Evolutionary conservation across 2,329 filamentous ascomycete genomes (phyloP), one percentile per base, ranked within the genome.

Genomic region (Colletotrichum filicis): DNA sequence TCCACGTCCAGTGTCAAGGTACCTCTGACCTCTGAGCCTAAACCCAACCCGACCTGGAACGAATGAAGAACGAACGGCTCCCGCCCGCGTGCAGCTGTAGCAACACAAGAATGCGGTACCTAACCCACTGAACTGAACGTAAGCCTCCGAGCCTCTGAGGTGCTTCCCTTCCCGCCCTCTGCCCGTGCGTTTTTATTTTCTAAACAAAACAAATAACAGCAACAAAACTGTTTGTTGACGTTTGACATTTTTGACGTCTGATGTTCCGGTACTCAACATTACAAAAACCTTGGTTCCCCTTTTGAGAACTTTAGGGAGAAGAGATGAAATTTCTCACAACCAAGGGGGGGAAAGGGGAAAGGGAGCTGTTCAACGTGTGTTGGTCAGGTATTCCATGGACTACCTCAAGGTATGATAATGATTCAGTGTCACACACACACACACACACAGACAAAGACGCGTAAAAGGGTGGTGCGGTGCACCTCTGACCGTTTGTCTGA

Each of bases 1-100:
- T 12, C 14, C 32, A 35, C 32, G 32, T 35, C 32, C 32, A 35
- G 32, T 35, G 32, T 35, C 12, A 35, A 35, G 32, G 32, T 35
- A 35, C 32, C 32, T 35, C 11, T 35, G 30, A 32, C 30, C 30
- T 32, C 11, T 35, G 32, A 35, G 37, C 37, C 37, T 19, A 42
- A 42, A 19, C 37, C 37, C 14, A 42, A 42, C 14, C 37, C 37
- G 6, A 42, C 14, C 35, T 16, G 14, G 22, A 73, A 70, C 66
- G 70, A 73, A 73, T 70, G 60, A 53, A 65, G 59, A 61, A 69
- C 66, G 30, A 61, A 69, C 66, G 30, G 62, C 19, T 70, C 55
- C 53, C 53, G 55, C 59, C 70, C 68, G 71, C 71, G 71, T 74
- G 71, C 68, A 74, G 68, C 71, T 67, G 61, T 74, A 74, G 71